Base-by-base conservation (phyloP, 1,284 basidiomycete genomes). In the Polyporus tsugae region DNA sequence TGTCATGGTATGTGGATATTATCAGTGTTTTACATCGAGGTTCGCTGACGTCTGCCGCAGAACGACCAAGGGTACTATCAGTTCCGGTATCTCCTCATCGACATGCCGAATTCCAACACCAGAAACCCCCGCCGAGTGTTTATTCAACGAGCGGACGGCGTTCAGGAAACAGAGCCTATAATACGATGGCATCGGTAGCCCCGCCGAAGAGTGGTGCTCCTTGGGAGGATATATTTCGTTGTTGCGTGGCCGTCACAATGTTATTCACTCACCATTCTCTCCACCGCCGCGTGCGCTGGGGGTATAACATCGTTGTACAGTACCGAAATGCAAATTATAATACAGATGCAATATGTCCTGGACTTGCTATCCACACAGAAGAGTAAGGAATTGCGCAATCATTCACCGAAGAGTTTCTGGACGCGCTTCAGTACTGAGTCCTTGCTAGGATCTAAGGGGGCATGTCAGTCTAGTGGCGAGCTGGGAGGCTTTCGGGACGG, bases 381-480 rank as follows among this genome's bases (percentile, higher is more conserved):
- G 17, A 4, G 35, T 39, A 4, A 33, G 9, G 59, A 25, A 4
- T 25, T 42, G 65, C 15, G n/a, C 11, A 62, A 65, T 76, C 84
- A 91, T 82, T 98, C 96, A 76, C 96, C 97, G 77, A 96, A 94
- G 39, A 98, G 86, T 82, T 95, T 99, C 86, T 98, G 96, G 9
- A 99, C 98, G 60, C 98, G 91, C 81, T 98, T 99, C 76, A 99
- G 85, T 42, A 99, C 90, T 1, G 95, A 98, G 80, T 99, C 98
- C 82, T 99, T 99, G 11, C 92, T 90, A 6, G 98, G 98, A 82
- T 99, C 97, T 98, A 78, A 55, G 61, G 58, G 70, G 60, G 68
- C 60, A 4, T 38, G 29, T 64, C 46, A 67, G 63, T 62, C 60
- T 63, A 19, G 7, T n/a, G 60, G 41, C 55, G 41, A 25, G 9